phyloP scores from a whole-genome alignment of 225 moss, liverwort and hornwort genomes.

The Neckera pumila region DNA sequence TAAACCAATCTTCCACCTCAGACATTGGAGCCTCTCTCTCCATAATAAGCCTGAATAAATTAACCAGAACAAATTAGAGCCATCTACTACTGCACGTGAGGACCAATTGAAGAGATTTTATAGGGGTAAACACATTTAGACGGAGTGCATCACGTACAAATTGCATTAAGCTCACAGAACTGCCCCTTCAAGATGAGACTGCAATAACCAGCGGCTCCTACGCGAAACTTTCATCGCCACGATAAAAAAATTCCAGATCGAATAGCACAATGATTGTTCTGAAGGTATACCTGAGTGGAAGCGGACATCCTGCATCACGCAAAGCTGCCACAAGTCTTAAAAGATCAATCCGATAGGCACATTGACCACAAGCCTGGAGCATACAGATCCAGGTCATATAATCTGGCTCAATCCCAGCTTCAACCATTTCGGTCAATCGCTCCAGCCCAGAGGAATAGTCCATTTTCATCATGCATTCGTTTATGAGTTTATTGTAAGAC shows the following conservation, averaged over 20 bases:
- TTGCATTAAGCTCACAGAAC: not conserved
- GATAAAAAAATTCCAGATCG: not conserved
- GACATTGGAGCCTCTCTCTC: slow-evolving; percentile 41
- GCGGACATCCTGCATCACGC: slow-evolving; percentile 64
- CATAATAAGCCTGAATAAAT: slow-evolving; percentile 49
- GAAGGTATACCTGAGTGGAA: slow-evolving; percentile 52
- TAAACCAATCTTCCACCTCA: slow-evolving; percentile 59
- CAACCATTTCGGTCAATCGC: slow-evolving; percentile 48
- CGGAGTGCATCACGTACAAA: not conserved
- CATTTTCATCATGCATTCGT: slow-evolving; percentile 55
- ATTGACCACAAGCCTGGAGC: slow-evolving; percentile 63
- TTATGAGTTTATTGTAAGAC: slow-evolving; percentile 54
- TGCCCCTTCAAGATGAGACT: not conserved
- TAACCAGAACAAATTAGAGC: not conserved
- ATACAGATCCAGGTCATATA: slow-evolving; percentile 84
- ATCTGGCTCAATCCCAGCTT: slow-evolving; percentile 50
- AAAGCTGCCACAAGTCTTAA: slow-evolving; percentile 63
- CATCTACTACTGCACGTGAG: not conserved
- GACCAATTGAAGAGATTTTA: not conserved
- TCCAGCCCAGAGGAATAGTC: slow-evolving; percentile 50
- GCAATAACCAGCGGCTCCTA: not conserved
- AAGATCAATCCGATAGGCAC: slow-evolving; percentile 50
- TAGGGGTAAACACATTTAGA: not conserved
- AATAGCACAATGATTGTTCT: not conserved
- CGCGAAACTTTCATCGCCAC: not conserved